A percentile compares a stretch with the other conserved stretches of the same genome.
Conservation (phyloP, 129 eudicot genomes). For the Sambucus nigra region DNA sequence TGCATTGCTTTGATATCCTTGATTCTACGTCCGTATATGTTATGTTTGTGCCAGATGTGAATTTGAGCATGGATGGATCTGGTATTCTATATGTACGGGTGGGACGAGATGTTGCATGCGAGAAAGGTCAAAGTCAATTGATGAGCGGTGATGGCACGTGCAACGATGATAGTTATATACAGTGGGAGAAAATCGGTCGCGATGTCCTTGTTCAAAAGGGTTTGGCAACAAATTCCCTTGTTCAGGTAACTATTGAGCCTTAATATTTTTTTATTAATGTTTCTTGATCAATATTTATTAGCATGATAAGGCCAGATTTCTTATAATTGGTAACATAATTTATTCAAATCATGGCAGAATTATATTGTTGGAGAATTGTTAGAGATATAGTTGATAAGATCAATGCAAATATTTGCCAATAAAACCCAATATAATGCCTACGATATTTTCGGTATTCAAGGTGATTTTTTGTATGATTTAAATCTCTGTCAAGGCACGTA, state of each 20-base stretch:
- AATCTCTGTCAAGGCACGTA: neutral
- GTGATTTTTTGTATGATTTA: neutral
- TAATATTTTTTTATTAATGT: neutral
- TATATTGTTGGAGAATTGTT: no score
- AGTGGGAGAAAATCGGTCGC: constrained; percentile 11
- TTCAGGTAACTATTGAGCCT: constrained; percentile 23
- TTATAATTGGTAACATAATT: no score
- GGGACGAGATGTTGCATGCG: constrained; percentile 16
- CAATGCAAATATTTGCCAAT: neutral
- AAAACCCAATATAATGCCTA: neutral
- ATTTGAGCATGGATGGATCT: neutral
- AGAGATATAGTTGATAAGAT: neutral
- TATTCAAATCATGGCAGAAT: no score
- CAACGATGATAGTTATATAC: constrained; percentile 13
- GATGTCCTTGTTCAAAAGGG: constrained; percentile 18
- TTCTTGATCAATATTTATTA: neutral
- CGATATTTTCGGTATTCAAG: neutral
- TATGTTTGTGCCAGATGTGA: constrained; percentile 1
- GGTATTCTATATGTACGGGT: constrained; percentile 23
- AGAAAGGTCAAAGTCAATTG: constrained; percentile 11
- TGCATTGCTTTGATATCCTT: constrained; percentile 10
- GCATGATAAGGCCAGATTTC: no score
- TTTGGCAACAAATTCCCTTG: constrained; percentile 15
- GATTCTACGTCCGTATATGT: constrained; percentile 19
- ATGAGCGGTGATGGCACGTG: constrained; percentile 1